A percentile compares a stretch with the other conserved stretches of the same genome.
Conservation (phyloP, 805 yeast genomes). For the Metschnikowia gelsemii region DNA sequence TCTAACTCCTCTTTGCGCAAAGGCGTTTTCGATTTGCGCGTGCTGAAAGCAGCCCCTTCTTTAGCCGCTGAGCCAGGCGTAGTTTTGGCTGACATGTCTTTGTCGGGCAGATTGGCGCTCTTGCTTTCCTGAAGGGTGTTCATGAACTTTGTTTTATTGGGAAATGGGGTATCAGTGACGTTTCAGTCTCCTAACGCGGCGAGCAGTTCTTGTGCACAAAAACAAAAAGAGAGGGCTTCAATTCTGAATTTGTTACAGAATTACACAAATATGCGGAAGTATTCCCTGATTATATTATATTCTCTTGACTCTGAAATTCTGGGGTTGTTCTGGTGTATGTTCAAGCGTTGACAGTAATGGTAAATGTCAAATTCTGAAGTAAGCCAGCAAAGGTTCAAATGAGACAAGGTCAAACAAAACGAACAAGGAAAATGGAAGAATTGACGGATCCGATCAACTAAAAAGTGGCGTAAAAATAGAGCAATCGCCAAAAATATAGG, state of each 20-base stretch:
- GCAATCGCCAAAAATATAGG: neutral
- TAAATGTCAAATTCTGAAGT: neutral
- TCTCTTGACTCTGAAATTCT: too few relatives aligned
- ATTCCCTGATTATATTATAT: too few relatives aligned
- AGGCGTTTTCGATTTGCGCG: conserved; percentile 32
- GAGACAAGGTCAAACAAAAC: neutral
- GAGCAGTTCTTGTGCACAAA: neutral
- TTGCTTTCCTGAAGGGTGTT: conserved; percentile 28
- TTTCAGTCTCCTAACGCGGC: too few relatives aligned
- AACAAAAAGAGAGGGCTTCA: neutral
- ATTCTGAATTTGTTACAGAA: too few relatives aligned
- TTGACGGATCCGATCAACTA: too few relatives aligned
- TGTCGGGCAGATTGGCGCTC: conserved; percentile 19
- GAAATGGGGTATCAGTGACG: neutral
- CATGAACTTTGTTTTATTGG: conserved; percentile 13
- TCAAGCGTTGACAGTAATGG: too few relatives aligned
- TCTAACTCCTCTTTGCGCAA: conserved; percentile 46
- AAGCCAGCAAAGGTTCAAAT: neutral
- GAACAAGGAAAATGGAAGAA: neutral
- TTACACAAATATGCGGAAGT: too few relatives aligned
- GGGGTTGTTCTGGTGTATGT: too few relatives aligned
- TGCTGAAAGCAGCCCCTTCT: conserved; percentile 7
- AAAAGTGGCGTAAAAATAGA: too few relatives aligned
- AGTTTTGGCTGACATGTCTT: conserved; percentile 16
- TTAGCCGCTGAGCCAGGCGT: conserved; percentile 15